A percentile compares a stretch with the other conserved stretches of the same genome.
These are phyloP conservation scores for Leccinum disarticulatum DNA, from an alignment of 768 basidiomycete genomes.

Conservation along the genomic window DNA sequence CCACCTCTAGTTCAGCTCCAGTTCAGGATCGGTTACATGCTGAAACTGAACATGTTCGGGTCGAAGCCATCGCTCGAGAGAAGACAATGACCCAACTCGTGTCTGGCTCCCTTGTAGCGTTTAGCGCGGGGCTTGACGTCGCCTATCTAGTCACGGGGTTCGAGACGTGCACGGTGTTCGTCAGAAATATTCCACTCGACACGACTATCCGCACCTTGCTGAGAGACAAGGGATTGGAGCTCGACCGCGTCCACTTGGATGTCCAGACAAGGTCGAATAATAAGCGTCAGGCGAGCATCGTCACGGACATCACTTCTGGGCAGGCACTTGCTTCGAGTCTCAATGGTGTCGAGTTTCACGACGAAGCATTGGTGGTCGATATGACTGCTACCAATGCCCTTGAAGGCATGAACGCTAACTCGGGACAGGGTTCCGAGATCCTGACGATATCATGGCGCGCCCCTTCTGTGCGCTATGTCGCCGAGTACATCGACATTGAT, in stretches of 20 bases:
- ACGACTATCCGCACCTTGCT: slow-evolving; percentile 46
- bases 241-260: slow-evolving; percentile 34
- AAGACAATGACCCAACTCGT: slow-evolving; percentile 44
- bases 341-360: slow-evolving; percentile 49
- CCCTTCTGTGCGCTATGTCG: slow-evolving; percentile 41
- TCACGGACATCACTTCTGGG: slow-evolving; percentile 43
- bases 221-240: slow-evolving; percentile 42
- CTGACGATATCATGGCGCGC: slow-evolving; percentile 39
- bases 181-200: slow-evolving; percentile 46
- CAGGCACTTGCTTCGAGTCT: slow-evolving; percentile 42
- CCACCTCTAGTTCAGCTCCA: neutral
- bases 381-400: slow-evolving; percentile 39
- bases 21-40: neutral
- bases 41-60: slow-evolving; percentile 3
- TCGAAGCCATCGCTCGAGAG: slow-evolving; percentile 20
- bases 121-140: slow-evolving; percentile 48
- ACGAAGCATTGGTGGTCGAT: slow-evolving; percentile 43
- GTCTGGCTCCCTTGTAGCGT: slow-evolving; percentile 50
- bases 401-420: slow-evolving; percentile 42
- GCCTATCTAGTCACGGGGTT: slow-evolving; percentile 47
- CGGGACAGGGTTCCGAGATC: slow-evolving; percentile 35
- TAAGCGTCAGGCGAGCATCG: slow-evolving; percentile 41
- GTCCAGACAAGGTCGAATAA: slow-evolving; percentile 29
- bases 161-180: slow-evolving; percentile 48
- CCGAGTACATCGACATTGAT: slow-evolving; percentile 35